Evolutionary conservation across 352 stramenopile genomes (phyloP), one percentile per base, ranked within the genome.

Genomic region (Phytopythium delawarense): DNA sequence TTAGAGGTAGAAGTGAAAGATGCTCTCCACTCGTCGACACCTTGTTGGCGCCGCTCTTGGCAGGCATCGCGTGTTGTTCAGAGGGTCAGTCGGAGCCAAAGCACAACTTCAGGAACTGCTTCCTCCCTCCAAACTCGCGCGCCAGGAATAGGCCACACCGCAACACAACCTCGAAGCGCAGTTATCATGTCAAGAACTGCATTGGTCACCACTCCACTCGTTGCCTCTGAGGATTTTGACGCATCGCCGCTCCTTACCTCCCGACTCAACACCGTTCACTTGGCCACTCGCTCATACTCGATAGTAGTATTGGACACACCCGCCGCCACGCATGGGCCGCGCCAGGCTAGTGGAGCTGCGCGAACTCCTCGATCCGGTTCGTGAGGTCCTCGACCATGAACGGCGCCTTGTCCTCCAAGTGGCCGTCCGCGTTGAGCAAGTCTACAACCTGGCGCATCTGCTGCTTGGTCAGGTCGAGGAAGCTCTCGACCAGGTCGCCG

Each of bases 401-500:
- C 13, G 75, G 74, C 12, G 82, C 72, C 12, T 63, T 75, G 51
- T 76, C 81, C 37, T 94, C 84, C 44, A 94, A 62, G 61, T 89
- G 78, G 4, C 84, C 82, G 39, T 96, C 86, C 59, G 77, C 84
- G 69, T 99, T 99, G 63, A 99, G 87, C 39, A 91, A 75, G 23
- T 96, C 75, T 13, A 98, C 90, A 25, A 98, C 84, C 69, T 89
- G 87, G 44, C 85, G 64, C 86, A 98, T 97, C 30, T 96, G 89
- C 16, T 74, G 69, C 60, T 93, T 94, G 16, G 89, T 75, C 57
- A 99, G 76, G 72, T 99, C 96, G 40, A 99, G 75, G 49, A 98
- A 97, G 44, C 81, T 95, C 76, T 99, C 96, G 40, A 98, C 75
- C 48, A 98, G 73, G 71, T 99, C 96, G 35, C 96, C 96, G 67